These are phyloP conservation scores for Conringia planisiliqua DNA, from an alignment of 345 rosid genomes.

Conservation along the genomic window DNA sequence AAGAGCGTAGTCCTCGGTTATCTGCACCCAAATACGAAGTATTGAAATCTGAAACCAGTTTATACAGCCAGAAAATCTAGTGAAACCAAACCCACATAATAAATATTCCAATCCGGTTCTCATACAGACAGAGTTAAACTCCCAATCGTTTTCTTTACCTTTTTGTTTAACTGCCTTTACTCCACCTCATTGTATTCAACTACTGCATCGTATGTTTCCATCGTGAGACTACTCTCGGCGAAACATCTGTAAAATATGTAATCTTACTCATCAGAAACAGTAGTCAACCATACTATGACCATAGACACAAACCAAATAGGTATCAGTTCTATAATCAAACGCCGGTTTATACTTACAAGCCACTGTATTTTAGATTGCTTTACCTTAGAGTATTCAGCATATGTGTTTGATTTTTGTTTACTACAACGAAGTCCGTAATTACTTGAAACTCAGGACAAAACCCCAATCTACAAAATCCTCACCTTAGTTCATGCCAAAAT, in stretches of 20 bases:
- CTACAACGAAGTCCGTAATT: neutral
- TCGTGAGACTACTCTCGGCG: slow-evolving; percentile 50
- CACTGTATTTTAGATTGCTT: neutral
- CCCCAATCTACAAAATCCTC: neutral
- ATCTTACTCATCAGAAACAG: slow-evolving; percentile 9
- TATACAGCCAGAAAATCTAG: neutral
- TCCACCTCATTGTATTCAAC: slow-evolving; percentile 41
- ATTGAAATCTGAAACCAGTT: neutral
- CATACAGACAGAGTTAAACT: too few relatives aligned
- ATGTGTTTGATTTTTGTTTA: neutral
- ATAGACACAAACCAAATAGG: neutral
- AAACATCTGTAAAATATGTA: slow-evolving; percentile 46
- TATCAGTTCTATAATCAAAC: neutral
- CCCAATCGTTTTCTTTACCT: neutral
- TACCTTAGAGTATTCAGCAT: neutral
- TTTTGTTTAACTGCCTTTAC: neutral
- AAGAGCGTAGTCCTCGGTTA: neutral
- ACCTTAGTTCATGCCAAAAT: slow-evolving; percentile 71
- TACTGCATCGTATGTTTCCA: slow-evolving; percentile 73
- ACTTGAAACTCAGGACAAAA: neutral
- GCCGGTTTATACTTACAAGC: neutral
- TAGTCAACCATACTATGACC: neutral
- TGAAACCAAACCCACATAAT: neutral
- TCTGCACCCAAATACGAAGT: neutral
- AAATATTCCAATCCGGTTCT: neutral